These are phyloP conservation scores for Aspergillus eucalypticola DNA, from an alignment of 2,329 filamentous ascomycete genomes.

Conservation along the genomic window DNA sequence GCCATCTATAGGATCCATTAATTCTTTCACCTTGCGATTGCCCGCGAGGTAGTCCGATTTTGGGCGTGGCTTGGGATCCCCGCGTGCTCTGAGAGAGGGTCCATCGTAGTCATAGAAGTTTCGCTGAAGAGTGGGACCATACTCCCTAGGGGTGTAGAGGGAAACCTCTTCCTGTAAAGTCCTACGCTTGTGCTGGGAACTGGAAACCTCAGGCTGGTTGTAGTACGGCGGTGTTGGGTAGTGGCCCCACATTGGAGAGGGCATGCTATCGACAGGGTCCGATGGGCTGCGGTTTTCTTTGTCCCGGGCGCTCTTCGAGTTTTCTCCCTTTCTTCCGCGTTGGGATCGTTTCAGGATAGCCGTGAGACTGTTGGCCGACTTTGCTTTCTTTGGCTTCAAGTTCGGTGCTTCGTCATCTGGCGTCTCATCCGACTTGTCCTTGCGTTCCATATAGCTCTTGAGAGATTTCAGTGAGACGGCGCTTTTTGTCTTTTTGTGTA, in stretches of 20 bases:
- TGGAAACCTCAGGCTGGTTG: slow-evolving; percentile 38
- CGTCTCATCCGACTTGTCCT: slow-evolving; percentile 39
- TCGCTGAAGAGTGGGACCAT: slow-evolving; percentile 62
- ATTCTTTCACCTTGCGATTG: slow-evolving; percentile 42
- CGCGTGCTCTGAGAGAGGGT: slow-evolving; percentile 44
- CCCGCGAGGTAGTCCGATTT: slow-evolving; percentile 53
- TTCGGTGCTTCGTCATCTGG: slow-evolving; percentile 37
- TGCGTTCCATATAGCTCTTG: slow-evolving; percentile 49
- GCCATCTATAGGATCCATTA: slow-evolving; percentile 31
- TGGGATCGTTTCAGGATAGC: slow-evolving; percentile 73
- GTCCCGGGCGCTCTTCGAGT: slow-evolving; percentile 58
- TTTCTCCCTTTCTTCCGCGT: slow-evolving; percentile 64
- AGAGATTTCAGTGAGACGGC: slow-evolving; percentile 55
- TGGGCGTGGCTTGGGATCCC: slow-evolving; percentile 49
- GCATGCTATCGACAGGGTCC: slow-evolving; percentile 45
- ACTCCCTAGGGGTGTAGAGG: slow-evolving; percentile 60
- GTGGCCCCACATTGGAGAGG: slow-evolving; percentile 78
- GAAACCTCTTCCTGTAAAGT: slow-evolving; percentile 57
- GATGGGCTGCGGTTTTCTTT: slow-evolving; percentile 79
- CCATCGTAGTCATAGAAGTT: slow-evolving; percentile 59
- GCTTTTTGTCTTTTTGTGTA: slow-evolving; percentile 58
- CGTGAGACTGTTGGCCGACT: slow-evolving; percentile 80
- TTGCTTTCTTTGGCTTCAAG: slow-evolving; percentile 66
- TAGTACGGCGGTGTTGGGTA: slow-evolving; percentile 56
- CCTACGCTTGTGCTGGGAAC: slow-evolving; percentile 47